Base-by-base conservation (phyloP, 495 filamentous ascomycete genomes). In the Podospora sp. region DNA sequence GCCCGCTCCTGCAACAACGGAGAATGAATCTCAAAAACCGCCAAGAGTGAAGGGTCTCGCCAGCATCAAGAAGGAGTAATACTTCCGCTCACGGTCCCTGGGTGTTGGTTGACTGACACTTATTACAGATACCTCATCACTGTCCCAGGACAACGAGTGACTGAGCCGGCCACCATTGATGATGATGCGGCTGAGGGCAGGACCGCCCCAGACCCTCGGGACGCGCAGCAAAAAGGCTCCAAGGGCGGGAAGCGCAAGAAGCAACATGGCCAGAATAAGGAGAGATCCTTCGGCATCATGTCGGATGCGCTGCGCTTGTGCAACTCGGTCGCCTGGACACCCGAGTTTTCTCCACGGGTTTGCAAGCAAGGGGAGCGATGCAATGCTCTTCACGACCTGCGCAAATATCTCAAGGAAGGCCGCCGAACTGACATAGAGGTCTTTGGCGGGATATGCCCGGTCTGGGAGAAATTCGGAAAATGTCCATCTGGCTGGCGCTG, bases 401-500 rank as follows among this genome's bases (percentile, higher is more conserved):
- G 94, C 22, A 86, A 87, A 65, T 99, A 99, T 73, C 80, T 99
- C 69, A 87, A 87, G 57, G 89, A 94, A 26, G 90, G 92, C 63
- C 94, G 93, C 68, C 86, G 92, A 33, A 85, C 86, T 59, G 92
- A 97, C 70, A 83, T 98, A 11, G 82, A 82, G 0, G 91, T 90
- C 0, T 88, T 96, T 67, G 80, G 80, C 62, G 90, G 92, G 0
- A 77, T 89, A 24, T 99, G 95, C 74, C 93, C 94, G 0, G 84
- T 94, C 16, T 97, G 85, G 79, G 89, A 93, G 70, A 84, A 81
- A 9, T 82, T 86, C 26, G 96, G 95, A 35, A 86, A 81, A 69
- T 99, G 95, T 71, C 78, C 81, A 60, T 85, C 88, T 18, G 95
- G 95, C 1, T 99, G 94, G 93, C 96, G 91, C 72, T 99, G 95